Percentiles rank a stretch among this genome's conserved stretches.
phyloP scores from a whole-genome alignment of 164 flowering plant genomes.

The Akebia trifoliata region DNA sequence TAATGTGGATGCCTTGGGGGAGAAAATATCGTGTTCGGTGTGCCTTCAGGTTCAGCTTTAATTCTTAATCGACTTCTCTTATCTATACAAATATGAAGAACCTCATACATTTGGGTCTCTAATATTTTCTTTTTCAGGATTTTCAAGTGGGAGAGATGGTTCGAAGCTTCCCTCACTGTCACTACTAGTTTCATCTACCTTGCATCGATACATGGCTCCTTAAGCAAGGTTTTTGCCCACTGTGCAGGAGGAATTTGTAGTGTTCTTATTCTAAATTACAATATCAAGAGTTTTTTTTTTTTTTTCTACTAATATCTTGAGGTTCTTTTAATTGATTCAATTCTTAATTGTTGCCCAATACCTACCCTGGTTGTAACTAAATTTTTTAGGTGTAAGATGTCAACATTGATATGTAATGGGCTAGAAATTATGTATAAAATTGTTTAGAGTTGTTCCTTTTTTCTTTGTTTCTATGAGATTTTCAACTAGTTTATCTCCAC shows the following conservation, averaged over 20 bases:
- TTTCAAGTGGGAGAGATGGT: constrained; percentile 64
- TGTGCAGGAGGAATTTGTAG: constrained; percentile 70
- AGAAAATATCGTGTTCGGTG: constrained; percentile 63
- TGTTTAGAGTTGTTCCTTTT: too few species aligned
- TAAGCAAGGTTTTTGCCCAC: constrained; percentile 69
- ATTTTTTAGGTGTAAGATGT: too few species aligned
- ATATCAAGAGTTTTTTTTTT: not conserved
- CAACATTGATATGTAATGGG: too few species aligned
- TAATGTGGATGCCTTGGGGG: constrained; percentile 54
- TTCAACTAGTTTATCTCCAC: too few species aligned
- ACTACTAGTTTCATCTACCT: constrained; percentile 72
- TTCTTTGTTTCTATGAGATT: too few species aligned
- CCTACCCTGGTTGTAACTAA: not conserved
- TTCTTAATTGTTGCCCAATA: not conserved
- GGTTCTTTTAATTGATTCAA: not conserved
- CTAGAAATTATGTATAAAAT: too few species aligned
- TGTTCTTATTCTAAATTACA: constrained; percentile 17
- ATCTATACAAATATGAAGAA: too few species aligned
- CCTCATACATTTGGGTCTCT: not conserved
- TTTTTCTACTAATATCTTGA: constrained; percentile 6
- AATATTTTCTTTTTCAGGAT: constrained; percentile 32
- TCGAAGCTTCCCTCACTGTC: constrained; percentile 62
- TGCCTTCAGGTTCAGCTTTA: constrained; percentile 58
- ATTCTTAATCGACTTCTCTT: not conserved
- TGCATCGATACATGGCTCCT: constrained; percentile 80